A percentile compares a stretch with the other conserved stretches of the same genome.
Evolutionary conservation across 805 yeast genomes (phyloP).

Genomic region (Myxozyma melibiosi): DNA sequence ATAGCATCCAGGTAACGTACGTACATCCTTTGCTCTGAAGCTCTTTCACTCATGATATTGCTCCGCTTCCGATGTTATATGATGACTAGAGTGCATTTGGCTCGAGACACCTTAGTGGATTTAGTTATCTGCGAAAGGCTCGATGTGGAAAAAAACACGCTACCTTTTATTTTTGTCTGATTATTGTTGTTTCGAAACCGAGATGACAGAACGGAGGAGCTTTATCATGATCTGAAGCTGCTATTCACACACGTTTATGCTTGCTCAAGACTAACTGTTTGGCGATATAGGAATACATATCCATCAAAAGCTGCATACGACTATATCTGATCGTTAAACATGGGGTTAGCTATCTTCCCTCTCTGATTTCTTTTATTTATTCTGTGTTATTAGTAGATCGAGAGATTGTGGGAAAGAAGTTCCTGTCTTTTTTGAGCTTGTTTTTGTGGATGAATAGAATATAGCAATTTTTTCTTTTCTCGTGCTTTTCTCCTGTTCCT

Average conservation of each 20-base stretch:
- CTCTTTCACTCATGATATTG: too few relatives aligned
- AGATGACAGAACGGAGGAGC: not conserved
- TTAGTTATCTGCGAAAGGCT: conserved; percentile 45
- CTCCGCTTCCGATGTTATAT: conserved; percentile 38
- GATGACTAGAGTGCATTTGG: conserved; percentile 98
- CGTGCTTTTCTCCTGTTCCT: not conserved
- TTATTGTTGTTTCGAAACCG: not conserved
- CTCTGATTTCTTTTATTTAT: not conserved
- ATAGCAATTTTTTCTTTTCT: not conserved
- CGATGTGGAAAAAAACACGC: conserved; percentile 96
- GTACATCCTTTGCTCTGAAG: too few relatives aligned
- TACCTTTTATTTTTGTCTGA: conserved; percentile 64
- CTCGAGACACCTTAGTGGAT: conserved; percentile 68
- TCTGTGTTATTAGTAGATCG: conserved; percentile 9
- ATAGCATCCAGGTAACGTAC: too few relatives aligned
- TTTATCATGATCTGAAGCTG: not conserved
- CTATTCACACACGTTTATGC: not conserved
- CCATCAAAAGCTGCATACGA: too few relatives aligned
- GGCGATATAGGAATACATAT: too few relatives aligned
- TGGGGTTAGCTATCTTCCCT: conserved; percentile 12
- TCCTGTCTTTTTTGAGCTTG: not conserved
- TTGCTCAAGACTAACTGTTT: not conserved
- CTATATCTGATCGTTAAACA: not conserved
- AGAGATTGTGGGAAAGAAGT: conserved; percentile 4
- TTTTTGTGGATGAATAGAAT: conserved; percentile 11